Evolutionary conservation across 306 rosid genomes (phyloP).

Genomic region (Vicia faba): DNA sequence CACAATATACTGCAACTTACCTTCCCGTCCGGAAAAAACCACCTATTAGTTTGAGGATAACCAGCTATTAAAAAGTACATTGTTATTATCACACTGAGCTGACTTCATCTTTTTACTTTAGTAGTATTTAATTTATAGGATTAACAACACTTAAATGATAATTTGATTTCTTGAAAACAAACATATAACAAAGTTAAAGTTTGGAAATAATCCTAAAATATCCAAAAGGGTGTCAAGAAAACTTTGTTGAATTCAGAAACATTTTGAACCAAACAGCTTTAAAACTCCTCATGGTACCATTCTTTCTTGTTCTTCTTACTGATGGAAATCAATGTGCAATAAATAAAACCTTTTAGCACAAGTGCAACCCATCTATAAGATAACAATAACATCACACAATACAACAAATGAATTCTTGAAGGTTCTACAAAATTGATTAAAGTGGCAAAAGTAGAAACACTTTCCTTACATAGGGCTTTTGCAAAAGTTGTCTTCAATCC

Average conservation of each 20-base stretch:
- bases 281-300: slow-evolving; percentile 71
- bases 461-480: slow-evolving; percentile 99
- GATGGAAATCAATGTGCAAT: slow-evolving; percentile 55
- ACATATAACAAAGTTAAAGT: not conserved
- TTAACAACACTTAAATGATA: not conserved
- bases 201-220: too few species aligned
- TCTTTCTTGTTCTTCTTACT: slow-evolving; percentile 89
- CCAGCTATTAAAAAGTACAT: slow-evolving; percentile 32
- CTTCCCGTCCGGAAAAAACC: slow-evolving; percentile 36
- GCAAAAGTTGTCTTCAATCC: slow-evolving; percentile 94
- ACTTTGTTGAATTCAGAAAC: too few species aligned
- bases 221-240: too few species aligned
- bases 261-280: too few species aligned
- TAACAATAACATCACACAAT: slow-evolving; percentile 18
- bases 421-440: slow-evolving; percentile 3
- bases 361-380: slow-evolving; percentile 23
- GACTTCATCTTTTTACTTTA: slow-evolving; percentile 16
- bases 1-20: slow-evolving; percentile 33
- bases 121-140: too few species aligned
- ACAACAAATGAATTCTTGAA: not conserved
- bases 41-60: slow-evolving; percentile 34
- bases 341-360: slow-evolving; percentile 31
- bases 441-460: slow-evolving; percentile 37
- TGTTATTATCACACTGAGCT: slow-evolving; percentile 29
- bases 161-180: not conserved